phyloP scores from a whole-genome alignment of 2,329 filamentous ascomycete genomes.

The Daldinia sp. region DNA sequence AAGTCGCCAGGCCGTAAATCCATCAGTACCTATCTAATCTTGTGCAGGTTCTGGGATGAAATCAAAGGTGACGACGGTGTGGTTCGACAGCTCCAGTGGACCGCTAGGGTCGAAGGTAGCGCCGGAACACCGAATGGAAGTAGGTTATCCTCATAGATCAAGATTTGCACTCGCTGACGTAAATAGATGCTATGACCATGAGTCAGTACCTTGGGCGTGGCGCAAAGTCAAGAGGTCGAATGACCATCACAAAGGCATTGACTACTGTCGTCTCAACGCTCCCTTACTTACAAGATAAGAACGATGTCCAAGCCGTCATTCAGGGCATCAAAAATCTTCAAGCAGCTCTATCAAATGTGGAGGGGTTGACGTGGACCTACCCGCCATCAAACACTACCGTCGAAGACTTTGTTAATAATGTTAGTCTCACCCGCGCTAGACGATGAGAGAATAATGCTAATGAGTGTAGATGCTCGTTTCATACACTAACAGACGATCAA shows the following conservation, averaged over 20 bases:
- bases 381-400: constrained; percentile 65
- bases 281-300: constrained; percentile 70
- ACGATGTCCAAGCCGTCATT: constrained; percentile 73
- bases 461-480: constrained; percentile 54
- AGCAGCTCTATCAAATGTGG: constrained; percentile 64
- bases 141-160: constrained; percentile 41
- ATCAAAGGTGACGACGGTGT: constrained; percentile 69
- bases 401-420: constrained; percentile 66
- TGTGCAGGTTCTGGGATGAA: constrained; percentile 65
- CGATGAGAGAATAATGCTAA: constrained; percentile 4
- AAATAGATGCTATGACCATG: constrained; percentile 62
- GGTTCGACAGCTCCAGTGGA: constrained; percentile 74
- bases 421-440: constrained; percentile 48
- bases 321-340: constrained; percentile 72
- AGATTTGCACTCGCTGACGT: constrained; percentile 20
- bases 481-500: constrained; percentile 57
- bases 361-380: constrained; percentile 67
- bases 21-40: constrained; percentile 19
- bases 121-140: constrained; percentile 54
- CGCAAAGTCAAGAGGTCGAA: constrained; percentile 69
- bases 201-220: constrained; percentile 74
- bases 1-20: constrained; percentile 29
- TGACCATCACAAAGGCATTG: constrained; percentile 70
- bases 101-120: constrained; percentile 71
- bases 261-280: constrained; percentile 68